A percentile compares a stretch with the other conserved stretches of the same genome.
Evolutionary conservation across 2,329 filamentous ascomycete genomes (phyloP).

Genomic region (Parascedosporium putredinis): DNA sequence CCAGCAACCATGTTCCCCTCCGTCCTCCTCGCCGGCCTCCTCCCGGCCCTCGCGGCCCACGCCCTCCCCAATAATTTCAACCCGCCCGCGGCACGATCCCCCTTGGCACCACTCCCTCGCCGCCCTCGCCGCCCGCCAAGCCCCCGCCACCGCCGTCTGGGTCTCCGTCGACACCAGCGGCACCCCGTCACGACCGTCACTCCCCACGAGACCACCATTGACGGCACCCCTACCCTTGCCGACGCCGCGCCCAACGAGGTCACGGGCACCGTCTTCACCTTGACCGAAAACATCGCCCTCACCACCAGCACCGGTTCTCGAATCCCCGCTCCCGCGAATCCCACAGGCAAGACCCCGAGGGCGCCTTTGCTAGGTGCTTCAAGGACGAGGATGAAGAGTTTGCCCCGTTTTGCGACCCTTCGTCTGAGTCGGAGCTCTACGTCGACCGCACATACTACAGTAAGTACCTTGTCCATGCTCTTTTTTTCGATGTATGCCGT

Average conservation of each 20-base stretch:
- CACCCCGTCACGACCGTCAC: constrained; percentile 34
- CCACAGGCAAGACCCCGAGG: constrained; percentile 23
- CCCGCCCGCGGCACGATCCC: no score
- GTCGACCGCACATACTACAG: constrained; percentile 40
- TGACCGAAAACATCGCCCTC: constrained; percentile 23
- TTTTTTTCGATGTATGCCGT: background rate
- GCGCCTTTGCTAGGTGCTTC: constrained; percentile 39
- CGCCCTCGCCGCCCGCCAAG: constrained; percentile 11
- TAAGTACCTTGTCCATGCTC: constrained; percentile 21
- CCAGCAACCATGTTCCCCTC: constrained; percentile 6
- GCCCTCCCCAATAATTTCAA: constrained; percentile 7
- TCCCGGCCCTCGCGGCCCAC: constrained; percentile 7
- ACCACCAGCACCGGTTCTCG: constrained; percentile 32
- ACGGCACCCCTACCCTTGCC: constrained; percentile 29
- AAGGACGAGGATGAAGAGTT: constrained; percentile 32
- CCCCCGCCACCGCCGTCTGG: constrained; percentile 35
- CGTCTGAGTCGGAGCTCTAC: constrained; percentile 30
- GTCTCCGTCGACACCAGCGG: constrained; percentile 38
- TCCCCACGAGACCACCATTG: constrained; percentile 34
- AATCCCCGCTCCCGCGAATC: constrained; percentile 29
- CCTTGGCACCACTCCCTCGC: background rate
- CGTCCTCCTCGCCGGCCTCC: constrained; percentile 4
- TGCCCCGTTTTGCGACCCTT: constrained; percentile 43
- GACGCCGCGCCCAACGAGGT: constrained; percentile 34
- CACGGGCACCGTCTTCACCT: constrained; percentile 32